Conservation (phyloP, 306 rosid genomes). For the Quillaja saponaria region DNA sequence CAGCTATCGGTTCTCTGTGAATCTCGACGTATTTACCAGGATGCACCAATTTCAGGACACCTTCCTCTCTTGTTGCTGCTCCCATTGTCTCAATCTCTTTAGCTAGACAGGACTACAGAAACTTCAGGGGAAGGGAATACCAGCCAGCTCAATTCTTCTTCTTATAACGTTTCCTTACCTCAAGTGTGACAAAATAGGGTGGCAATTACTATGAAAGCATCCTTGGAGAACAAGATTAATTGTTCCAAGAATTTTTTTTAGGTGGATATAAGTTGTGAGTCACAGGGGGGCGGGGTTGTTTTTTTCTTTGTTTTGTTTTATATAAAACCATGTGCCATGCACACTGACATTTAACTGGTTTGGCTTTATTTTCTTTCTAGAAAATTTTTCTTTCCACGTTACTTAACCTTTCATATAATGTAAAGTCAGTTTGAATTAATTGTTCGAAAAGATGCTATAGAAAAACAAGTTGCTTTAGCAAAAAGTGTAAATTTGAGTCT, state of each 20-base stretch:
- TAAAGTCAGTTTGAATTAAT: too few species aligned
- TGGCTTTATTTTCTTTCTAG: neutral
- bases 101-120: neutral
- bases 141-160: neutral
- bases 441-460: too few species aligned
- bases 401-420: too few species aligned
- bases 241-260: conserved; percentile 25
- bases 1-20: conserved; percentile 49
- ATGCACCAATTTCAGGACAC: conserved; percentile 55
- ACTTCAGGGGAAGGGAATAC: conserved; percentile 28
- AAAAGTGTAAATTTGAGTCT: too few species aligned
- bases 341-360: neutral
- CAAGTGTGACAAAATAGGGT: conserved; percentile 25
- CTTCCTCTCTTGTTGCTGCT: conserved; percentile 29
- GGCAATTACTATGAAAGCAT: conserved; percentile 21
- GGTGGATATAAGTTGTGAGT: conserved; percentile 1
- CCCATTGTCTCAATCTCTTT: conserved; percentile 28
- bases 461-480: too few species aligned
- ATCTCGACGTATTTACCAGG: conserved; percentile 57
- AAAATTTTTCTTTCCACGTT: too few species aligned
- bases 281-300: too few species aligned
- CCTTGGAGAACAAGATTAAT: conserved; percentile 35
- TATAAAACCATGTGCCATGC: too few species aligned
- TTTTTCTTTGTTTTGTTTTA: neutral
- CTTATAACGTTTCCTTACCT: conserved; percentile 12